Conservation (phyloP, 2,329 filamentous ascomycete genomes). For the Epichloe glyceriae region DNA sequence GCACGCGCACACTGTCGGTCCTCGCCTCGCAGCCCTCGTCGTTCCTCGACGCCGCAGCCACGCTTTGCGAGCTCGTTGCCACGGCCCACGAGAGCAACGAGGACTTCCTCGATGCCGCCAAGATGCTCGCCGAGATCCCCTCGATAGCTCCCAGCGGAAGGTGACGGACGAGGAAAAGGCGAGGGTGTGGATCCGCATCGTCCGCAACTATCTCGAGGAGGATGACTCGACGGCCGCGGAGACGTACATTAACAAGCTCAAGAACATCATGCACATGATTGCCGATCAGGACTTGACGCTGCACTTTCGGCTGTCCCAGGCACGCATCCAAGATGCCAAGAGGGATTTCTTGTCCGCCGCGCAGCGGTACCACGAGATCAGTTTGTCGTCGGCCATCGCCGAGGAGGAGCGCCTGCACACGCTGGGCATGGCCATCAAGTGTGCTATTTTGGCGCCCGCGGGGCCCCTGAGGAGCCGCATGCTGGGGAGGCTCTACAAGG, state of each 20-base stretch:
- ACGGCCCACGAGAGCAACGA: constrained; percentile 72
- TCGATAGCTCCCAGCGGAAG: constrained; percentile 78
- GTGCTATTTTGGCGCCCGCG: constrained; percentile 82
- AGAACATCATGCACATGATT: constrained; percentile 76
- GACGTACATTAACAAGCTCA: constrained; percentile 84
- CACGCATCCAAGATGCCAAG: constrained; percentile 83
- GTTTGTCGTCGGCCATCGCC: constrained; percentile 62
- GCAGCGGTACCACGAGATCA: constrained; percentile 78
- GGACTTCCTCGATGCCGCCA: constrained; percentile 68
- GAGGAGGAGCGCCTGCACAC: constrained; percentile 78
- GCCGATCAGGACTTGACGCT: constrained; percentile 61
- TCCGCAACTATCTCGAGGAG: constrained; percentile 85
- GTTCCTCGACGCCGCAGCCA: constrained; percentile 74
- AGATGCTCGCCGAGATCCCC: constrained; percentile 65
- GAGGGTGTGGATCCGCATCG: constrained; percentile 82
- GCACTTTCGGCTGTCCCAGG: constrained; percentile 83
- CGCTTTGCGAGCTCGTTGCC: constrained; percentile 68
- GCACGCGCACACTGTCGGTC: constrained; percentile 55
- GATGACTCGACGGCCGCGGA: constrained; percentile 81
- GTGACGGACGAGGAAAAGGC: constrained; percentile 75
- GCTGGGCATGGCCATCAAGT: constrained; percentile 77
- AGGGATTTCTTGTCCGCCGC: constrained; percentile 81
- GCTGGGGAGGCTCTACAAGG: constrained; percentile 80
- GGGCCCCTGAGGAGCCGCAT: constrained; percentile 72
- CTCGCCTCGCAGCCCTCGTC: constrained; percentile 49